These are phyloP conservation scores for Tolypocladium tropicale DNA, from an alignment of 2,329 filamentous ascomycete genomes.

Conservation along the genomic window DNA sequence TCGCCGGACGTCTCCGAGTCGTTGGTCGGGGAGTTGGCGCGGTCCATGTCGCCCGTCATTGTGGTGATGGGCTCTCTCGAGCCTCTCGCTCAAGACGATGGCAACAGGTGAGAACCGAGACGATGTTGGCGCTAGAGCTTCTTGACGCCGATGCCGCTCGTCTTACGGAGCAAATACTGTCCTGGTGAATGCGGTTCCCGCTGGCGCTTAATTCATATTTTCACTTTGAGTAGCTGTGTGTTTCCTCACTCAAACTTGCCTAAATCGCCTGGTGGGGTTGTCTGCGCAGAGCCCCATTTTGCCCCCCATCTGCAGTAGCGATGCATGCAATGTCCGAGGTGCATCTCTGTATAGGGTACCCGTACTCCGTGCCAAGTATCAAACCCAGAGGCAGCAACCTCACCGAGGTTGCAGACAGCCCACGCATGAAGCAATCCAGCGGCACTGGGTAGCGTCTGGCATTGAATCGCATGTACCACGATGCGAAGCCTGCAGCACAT, in stretches of 20 bases:
- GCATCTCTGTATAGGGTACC: neutral
- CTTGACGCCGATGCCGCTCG: neutral
- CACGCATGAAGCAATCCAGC: neutral
- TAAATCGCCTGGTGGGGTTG: neutral
- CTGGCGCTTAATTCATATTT: neutral
- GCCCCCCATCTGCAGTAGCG: neutral
- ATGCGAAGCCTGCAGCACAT: neutral
- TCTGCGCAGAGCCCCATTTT: neutral
- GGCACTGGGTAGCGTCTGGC: neutral
- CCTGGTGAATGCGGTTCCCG: neutral
- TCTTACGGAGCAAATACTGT: too few relatives aligned
- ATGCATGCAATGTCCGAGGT: neutral
- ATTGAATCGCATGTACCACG: neutral
- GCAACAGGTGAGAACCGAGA: neutral
- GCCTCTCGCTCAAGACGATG: neutral
- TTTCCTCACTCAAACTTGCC: neutral
- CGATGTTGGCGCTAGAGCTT: neutral
- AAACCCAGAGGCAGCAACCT: neutral
- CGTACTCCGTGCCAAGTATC: too few relatives aligned
- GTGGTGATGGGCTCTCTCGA: neutral
- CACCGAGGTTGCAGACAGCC: neutral
- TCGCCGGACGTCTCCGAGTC: conserved; percentile 22
- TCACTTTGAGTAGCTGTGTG: neutral
- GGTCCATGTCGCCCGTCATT: conserved; percentile 6
- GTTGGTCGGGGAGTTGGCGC: neutral